Percentiles rank a stretch among this genome's conserved stretches.
phyloP scores from a whole-genome alignment of 192 early-diverging fungal genomes.

The Backusella parvicylindrica region DNA sequence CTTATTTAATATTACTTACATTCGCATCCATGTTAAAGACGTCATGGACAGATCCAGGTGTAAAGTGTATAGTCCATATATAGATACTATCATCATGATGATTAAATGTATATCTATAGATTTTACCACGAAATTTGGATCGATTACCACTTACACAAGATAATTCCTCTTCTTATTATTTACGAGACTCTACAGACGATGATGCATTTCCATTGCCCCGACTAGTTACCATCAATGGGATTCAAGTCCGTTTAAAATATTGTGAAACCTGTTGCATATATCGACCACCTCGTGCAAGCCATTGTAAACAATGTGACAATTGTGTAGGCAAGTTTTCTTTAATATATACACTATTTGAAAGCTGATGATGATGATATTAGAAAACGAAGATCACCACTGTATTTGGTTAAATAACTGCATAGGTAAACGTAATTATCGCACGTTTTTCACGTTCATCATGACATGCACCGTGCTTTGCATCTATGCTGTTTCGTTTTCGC shows the following conservation, averaged over 20 bases:
- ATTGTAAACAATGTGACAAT: constrained; percentile 87
- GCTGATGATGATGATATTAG: constrained; percentile 29
- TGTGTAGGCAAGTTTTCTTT: constrained; percentile 67
- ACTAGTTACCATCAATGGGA: constrained; percentile 59
- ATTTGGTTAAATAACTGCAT: constrained; percentile 95
- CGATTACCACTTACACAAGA: constrained; percentile 27
- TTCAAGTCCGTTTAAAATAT: constrained; percentile 73
- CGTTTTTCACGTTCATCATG: constrained; percentile 78
- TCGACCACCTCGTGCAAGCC: constrained; percentile 82
- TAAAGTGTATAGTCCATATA: constrained; percentile 17
- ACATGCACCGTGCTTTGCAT: constrained; percentile 56
- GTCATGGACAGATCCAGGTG: constrained; percentile 75
- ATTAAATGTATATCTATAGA: constrained; percentile 18
- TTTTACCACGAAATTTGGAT: constrained; percentile 69
- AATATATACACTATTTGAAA: not conserved
- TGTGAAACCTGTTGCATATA: constrained; percentile 89
- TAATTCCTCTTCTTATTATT: not conserved
- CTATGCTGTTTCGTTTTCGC: constrained; percentile 57
- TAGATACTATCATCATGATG: not conserved
- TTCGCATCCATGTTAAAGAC: constrained; percentile 69
- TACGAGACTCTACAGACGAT: not conserved
- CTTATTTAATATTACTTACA: constrained; percentile 58
- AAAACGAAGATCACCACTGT: constrained; percentile 88
- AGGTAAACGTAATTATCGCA: constrained; percentile 76
- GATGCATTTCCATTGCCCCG: constrained; percentile 39